Conservation (phyloP, 192 early-diverging fungal species). For the Entomortierella parvispora region DNA sequence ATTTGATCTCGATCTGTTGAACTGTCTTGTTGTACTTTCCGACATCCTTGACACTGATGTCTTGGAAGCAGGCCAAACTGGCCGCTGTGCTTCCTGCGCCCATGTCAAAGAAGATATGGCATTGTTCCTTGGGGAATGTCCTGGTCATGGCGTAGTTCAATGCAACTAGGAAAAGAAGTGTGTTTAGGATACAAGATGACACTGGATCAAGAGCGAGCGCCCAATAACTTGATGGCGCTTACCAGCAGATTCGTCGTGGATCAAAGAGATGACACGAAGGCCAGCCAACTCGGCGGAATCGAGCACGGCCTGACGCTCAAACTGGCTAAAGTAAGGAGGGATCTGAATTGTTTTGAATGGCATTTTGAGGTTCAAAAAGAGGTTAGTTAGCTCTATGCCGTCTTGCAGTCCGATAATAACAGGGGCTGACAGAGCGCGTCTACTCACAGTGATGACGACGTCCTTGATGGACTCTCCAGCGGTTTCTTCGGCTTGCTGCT, state of each 20-base stretch:
- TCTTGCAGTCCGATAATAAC: too few relatives aligned
- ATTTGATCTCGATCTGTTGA: constrained; percentile 81
- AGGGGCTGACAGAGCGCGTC: too few relatives aligned
- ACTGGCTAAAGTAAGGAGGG: constrained; percentile 90
- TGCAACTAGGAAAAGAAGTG: constrained; percentile 67
- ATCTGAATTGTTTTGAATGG: constrained; percentile 61
- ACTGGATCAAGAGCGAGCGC: background rate
- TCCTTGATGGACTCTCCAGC: constrained; percentile 83
- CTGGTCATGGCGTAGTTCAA: constrained; percentile 90
- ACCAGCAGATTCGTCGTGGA: constrained; percentile 96
- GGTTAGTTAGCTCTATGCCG: too few relatives aligned
- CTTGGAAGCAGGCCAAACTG: constrained; percentile 83
- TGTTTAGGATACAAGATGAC: background rate
- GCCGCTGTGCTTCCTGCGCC: constrained; percentile 95
- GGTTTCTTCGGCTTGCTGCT: constrained; percentile 80
- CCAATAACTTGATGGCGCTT: constrained; percentile 10
- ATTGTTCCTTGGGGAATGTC: constrained; percentile 66
- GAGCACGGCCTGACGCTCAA: constrained; percentile 90
- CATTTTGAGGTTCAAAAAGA: too few relatives aligned
- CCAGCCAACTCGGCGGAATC: constrained; percentile 94
- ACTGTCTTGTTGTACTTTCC: constrained; percentile 64
- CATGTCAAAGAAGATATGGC: constrained; percentile 98
- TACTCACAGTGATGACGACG: constrained; percentile 88
- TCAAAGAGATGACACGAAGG: constrained; percentile 80
- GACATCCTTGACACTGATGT: constrained; percentile 64